A percentile compares a stretch with the other conserved stretches of the same genome.
These are phyloP conservation scores for Aegilops sharonensis DNA, from an alignment of 176 grass and related monocot species.

Conservation along the genomic window DNA sequence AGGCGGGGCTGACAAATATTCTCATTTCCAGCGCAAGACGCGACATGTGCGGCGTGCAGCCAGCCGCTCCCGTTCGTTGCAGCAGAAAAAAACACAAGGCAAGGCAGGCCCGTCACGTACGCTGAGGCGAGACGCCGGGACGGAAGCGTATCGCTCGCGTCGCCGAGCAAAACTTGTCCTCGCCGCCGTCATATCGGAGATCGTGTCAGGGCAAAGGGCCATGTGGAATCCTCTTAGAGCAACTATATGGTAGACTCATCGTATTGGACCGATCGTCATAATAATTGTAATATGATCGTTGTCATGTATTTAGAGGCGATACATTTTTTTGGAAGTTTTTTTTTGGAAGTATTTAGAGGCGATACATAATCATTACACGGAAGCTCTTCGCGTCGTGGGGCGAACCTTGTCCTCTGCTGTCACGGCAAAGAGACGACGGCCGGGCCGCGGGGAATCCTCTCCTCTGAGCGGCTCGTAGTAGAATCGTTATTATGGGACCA, in stretches of 20 bases:
- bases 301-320: no score
- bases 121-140: neutral
- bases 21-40: conserved; percentile 6
- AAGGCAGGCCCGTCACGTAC: neutral
- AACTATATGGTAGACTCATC: no score
- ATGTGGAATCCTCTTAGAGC: neutral
- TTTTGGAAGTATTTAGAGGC: no score
- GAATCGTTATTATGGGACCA: no score
- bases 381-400: neutral
- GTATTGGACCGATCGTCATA: no score
- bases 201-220: neutral
- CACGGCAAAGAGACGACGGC: neutral
- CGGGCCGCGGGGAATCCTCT: no score
- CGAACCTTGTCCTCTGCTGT: conserved; percentile 17
- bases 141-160: neutral
- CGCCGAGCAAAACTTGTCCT: neutral
- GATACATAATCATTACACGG: neutral
- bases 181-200: conserved; percentile 29
- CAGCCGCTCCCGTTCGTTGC: no score
- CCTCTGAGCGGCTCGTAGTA: no score
- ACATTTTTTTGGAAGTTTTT: no score
- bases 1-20: neutral
- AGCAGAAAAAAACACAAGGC: neutral
- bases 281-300: no score
- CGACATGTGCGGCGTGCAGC: conserved; percentile 8